Evolutionary conservation across 2,329 filamentous ascomycete species (phyloP), one percentile per base, ranked within the genome.

Genomic region (Anisogramma anomala): DNA sequence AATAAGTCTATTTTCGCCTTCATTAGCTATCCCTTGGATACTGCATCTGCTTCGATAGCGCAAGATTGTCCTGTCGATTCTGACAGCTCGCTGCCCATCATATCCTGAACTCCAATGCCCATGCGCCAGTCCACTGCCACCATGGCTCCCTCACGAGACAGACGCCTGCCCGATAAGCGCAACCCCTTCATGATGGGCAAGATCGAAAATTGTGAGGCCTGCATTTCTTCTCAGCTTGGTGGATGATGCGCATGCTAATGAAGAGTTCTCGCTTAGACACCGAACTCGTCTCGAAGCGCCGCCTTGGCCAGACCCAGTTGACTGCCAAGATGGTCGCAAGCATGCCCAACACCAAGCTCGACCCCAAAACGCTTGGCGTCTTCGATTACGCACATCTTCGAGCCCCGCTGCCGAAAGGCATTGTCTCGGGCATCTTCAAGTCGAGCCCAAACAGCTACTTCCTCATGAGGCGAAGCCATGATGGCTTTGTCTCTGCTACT

Each of bases 351-450:
- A 82, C 79, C 60, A 80, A 85, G 49, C 76, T 79, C 42, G 84
- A 85, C 58, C 69, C 77, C 34, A 72, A 81, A 50, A 79, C 82
- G 51, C 69, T 91, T 46, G 86, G 85, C 38, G 77, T 81, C 34
- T 94, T 98, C 59, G 91, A 96, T 63, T 98, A 98, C 62, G 89
- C 88, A 50, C 91, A 98, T 59, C 72, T 98, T 36, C 83, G 89
- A 56, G 89, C 88, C 46, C 89, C 91, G 11, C 67, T 98, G 34
- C 91, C 91, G 36, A 91, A 88, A 62, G 87, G 91, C 49, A 80
- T 96, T 52, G 77, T 79, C 20, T 94, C 88, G 5, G 91, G 91
- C 56, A 93, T 98, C 55, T 96, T 96, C 68, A 82, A 84, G 55
- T 81, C 79, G 45, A 79, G 79, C 58, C 89, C 91, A 4, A 86